phyloP scores from a whole-genome alignment of 1,284 basidiomycete species.

The Marasmius oreades region DNA sequence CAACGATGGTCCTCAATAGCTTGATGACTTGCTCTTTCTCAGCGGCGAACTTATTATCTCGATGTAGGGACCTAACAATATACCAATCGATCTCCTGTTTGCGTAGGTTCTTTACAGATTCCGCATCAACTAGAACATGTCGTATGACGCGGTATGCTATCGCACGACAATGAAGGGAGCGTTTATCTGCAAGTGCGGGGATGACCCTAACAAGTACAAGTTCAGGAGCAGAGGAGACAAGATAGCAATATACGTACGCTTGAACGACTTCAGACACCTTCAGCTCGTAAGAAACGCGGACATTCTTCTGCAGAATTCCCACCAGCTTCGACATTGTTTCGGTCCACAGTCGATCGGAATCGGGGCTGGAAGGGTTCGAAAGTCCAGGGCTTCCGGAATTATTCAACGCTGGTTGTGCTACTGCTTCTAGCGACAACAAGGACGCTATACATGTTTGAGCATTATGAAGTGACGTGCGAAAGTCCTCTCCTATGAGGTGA shows the following conservation, averaged over 20 bases:
- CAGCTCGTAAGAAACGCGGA: slow-evolving; percentile 77
- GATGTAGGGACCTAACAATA: slow-evolving; percentile 82
- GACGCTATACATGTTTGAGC: slow-evolving; percentile 54
- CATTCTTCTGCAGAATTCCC: slow-evolving; percentile 66
- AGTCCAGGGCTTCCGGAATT: slow-evolving; percentile 33
- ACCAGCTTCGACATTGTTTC: slow-evolving; percentile 69
- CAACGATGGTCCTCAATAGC: slow-evolving; percentile 82
- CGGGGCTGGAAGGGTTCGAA: slow-evolving; percentile 32
- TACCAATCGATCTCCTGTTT: slow-evolving; percentile 82
- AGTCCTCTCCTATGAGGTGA: slow-evolving; percentile 50
- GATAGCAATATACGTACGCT: slow-evolving; percentile 46
- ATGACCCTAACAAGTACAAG: slow-evolving; percentile 47
- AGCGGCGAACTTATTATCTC: slow-evolving; percentile 79
- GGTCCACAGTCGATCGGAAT: slow-evolving; percentile 52
- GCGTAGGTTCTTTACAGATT: slow-evolving; percentile 57
- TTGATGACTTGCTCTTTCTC: slow-evolving; percentile 97
- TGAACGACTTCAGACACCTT: slow-evolving; percentile 68
- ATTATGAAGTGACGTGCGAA: slow-evolving; percentile 62
- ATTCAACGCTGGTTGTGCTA: slow-evolving; percentile 29
- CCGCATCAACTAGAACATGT: slow-evolving; percentile 70
- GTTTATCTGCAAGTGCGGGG: slow-evolving; percentile 74
- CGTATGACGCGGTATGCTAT: slow-evolving; percentile 86
- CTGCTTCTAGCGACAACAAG: slow-evolving; percentile 44
- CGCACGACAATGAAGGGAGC: slow-evolving; percentile 75
- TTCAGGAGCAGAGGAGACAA: slow-evolving; percentile 9